Evolutionary conservation across 2,329 filamentous ascomycete genomes (phyloP).

Genomic region (Onygenales sp.): DNA sequence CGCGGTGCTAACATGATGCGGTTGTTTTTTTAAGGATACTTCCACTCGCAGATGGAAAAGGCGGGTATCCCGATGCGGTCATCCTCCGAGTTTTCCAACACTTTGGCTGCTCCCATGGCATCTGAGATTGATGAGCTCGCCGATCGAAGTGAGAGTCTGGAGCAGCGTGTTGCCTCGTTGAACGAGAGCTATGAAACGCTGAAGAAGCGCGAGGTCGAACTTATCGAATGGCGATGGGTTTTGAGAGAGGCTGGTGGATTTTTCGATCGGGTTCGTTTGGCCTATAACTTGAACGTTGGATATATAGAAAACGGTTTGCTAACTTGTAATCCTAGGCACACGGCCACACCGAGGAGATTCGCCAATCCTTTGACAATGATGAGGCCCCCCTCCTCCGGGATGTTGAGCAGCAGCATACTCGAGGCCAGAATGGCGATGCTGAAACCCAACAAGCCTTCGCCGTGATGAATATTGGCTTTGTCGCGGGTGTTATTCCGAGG

Average conservation of each 20-base stretch:
- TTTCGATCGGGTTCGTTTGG: constrained; percentile 62
- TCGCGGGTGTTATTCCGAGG: constrained; percentile 87
- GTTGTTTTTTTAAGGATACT: constrained; percentile 59
- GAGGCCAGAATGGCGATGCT: constrained; percentile 52
- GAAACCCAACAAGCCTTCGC: constrained; percentile 69
- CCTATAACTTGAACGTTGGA: not conserved
- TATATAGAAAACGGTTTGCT: not conserved
- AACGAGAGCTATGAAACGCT: constrained; percentile 98
- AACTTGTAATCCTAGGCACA: constrained; percentile 50
- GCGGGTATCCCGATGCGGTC: constrained; percentile 75
- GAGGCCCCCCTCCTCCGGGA: constrained; percentile 90
- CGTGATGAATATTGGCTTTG: constrained; percentile 97
- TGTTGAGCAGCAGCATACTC: constrained; percentile 65
- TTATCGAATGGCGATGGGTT: constrained; percentile 98
- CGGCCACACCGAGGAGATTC: constrained; percentile 92
- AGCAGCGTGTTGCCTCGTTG: constrained; percentile 80
- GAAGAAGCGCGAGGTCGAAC: constrained; percentile 93
- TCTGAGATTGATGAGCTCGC: constrained; percentile 94
- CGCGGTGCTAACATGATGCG: constrained; percentile 1
- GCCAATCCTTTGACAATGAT: constrained; percentile 75
- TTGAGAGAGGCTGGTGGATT: constrained; percentile 92
- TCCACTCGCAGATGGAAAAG: constrained; percentile 93
- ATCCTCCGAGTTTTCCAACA: constrained; percentile 81
- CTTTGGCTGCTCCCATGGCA: constrained; percentile 76
- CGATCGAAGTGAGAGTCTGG: constrained; percentile 83